Evolutionary conservation across 176 grass and related monocot genomes (phyloP).

Genomic region (Panicum miliaceum): DNA sequence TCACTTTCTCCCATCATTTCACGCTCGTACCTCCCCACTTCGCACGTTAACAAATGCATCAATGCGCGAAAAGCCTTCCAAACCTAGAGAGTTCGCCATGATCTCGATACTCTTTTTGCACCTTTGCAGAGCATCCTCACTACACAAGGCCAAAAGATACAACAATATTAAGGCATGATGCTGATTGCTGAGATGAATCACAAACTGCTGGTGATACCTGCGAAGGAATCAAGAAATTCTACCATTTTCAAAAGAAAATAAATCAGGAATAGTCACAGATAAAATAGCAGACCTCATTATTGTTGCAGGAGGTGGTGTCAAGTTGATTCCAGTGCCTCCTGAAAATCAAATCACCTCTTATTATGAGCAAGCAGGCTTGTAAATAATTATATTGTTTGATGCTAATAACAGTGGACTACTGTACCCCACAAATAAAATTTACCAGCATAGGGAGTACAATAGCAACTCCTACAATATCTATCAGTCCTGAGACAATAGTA

Average conservation of each 20-base stretch:
- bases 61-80: constrained; percentile 89
- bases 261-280: background rate
- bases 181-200: background rate
- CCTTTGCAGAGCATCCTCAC: constrained; percentile 64
- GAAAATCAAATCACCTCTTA: constrained; percentile 33
- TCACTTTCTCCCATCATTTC: background rate
- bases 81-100: constrained; percentile 67
- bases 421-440: background rate
- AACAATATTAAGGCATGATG: background rate
- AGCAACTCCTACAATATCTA: background rate
- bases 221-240: background rate
- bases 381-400: background rate
- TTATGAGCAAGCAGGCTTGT: background rate
- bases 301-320: constrained; percentile 85
- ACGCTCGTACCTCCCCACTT: constrained; percentile 63
- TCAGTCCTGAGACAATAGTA: background rate
- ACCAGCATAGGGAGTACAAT: background rate
- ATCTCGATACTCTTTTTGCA: constrained; percentile 74
- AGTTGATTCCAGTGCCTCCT: constrained; percentile 97
- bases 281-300: constrained; percentile 68
- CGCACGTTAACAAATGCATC: constrained; percentile 85
- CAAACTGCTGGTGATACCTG: background rate
- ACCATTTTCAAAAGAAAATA: background rate
- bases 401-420: background rate
- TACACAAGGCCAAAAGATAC: constrained; percentile 22